Evolutionary conservation across 2,329 filamentous ascomycete genomes (phyloP), one percentile per base, ranked within the genome.

Genomic region (Xylariaceae sp.): DNA sequence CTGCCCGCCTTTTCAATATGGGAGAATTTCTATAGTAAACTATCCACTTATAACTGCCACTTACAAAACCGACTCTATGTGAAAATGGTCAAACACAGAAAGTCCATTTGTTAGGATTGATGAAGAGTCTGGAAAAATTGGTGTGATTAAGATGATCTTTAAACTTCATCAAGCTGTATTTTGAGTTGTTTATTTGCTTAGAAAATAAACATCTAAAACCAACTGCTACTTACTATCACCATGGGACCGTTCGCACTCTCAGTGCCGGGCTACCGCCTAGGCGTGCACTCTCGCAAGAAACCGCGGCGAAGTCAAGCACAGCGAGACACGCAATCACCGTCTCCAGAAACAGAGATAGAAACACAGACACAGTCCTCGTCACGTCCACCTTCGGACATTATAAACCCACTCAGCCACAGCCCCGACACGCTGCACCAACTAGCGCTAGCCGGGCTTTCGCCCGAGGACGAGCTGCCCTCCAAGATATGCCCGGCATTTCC

Each of bases 381-480:
- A 16, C 56, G 50, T 29, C 64, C 70, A 11, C 71, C 70, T 1
- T 56, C 61, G 11, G 68, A 71, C 40, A 64, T 72, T 48, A 80
- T 81, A 65, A 84, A 84, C 63, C 81, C 82, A 1, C 73, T 80
- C 61, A 84, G 81, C 62, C 78, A 85, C 59, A 72, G 76, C 2
- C 80, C 79, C 0, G 67, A 72, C 43, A 77, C 78, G 29, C 76
- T 84, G 43, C 71, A 67, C 37, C 83, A 86, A 63, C 77, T 85
- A 48, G 67, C 72, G 23, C 61, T 80, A 2, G 83, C 83, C 3
- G 83, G 83, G 3, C 69, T 85, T 27, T 67, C 73, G 4, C 72
- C 80, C 9, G 68, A 75, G 42, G 76, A 82, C 21, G 72, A 69
- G 59, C 68, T 73, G 30, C 81, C 71, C 8, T 73, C 65, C 10